Percentiles rank a stretch among this genome's conserved stretches.
These are phyloP conservation scores for Buddleja alternifolia DNA, from an alignment of 257 asterid genomes.

Conservation along the genomic window DNA sequence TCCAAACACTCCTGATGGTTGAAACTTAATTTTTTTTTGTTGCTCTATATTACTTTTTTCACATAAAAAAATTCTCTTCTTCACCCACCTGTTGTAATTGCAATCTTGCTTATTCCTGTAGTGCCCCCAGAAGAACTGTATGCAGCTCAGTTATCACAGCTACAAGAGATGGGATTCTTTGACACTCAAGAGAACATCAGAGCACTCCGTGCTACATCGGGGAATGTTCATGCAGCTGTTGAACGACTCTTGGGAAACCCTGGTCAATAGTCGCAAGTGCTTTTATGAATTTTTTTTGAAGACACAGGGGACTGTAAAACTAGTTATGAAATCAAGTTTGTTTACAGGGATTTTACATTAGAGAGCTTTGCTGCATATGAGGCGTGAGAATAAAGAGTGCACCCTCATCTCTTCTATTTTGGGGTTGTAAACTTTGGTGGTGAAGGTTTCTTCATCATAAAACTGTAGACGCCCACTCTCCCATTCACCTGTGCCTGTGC, in stretches of 20 bases:
- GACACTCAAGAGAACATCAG: constrained; percentile 59
- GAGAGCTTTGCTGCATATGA: constrained; percentile 34
- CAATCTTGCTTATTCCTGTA: constrained; percentile 26
- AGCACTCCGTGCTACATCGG: constrained; percentile 58
- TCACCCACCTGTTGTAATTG: not conserved
- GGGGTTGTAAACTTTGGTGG: constrained; percentile 32
- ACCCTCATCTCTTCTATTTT: constrained; percentile 1
- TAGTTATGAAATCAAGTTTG: constrained; percentile 24
- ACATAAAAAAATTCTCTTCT: not conserved
- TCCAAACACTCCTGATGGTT: constrained; percentile 48
- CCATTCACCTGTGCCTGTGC: constrained; percentile 4
- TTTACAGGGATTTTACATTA: constrained; percentile 33
- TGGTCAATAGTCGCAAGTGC: constrained; percentile 34
- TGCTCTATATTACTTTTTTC: not conserved
- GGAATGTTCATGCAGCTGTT: constrained; percentile 66
- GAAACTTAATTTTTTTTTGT: not conserved
- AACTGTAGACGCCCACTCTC: constrained; percentile 16
- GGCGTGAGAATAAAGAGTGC: constrained; percentile 39
- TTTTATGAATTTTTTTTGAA: not conserved
- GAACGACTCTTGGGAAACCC: constrained; percentile 60
- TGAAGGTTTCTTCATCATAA: not conserved
- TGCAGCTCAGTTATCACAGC: constrained; percentile 60
- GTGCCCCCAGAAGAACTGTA: constrained; percentile 68
- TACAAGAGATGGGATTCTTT: constrained; percentile 71
- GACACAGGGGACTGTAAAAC: constrained; percentile 32